A percentile compares a stretch with the other conserved stretches of the same genome.
Evolutionary conservation across 208 protist genomes (phyloP).

Genomic region (Wallacemonas sp.): DNA sequence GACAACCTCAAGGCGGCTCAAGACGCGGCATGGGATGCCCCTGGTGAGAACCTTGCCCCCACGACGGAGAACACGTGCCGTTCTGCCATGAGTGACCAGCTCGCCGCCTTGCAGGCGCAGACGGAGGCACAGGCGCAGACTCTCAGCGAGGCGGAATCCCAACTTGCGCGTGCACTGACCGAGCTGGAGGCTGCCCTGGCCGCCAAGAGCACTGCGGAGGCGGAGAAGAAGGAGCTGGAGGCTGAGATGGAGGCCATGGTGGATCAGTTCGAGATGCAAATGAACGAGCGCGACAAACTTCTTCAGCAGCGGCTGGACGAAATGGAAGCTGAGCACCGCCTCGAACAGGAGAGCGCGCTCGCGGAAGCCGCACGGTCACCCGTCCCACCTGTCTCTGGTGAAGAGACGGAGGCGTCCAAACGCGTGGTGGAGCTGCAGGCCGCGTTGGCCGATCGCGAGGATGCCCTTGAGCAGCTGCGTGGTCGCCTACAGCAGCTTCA

Average conservation of each 20-base stretch:
- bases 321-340: not conserved
- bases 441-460: constrained; percentile 6
- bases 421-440: constrained; percentile 8
- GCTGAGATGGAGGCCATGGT: constrained; percentile 15
- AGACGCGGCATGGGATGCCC: not conserved
- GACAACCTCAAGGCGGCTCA: constrained; percentile 2
- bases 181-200: constrained; percentile 1
- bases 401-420: not conserved
- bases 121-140: no score
- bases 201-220: not conserved
- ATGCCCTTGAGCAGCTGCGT: constrained; percentile 29
- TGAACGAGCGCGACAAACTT: constrained; percentile 13
- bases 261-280: constrained; percentile 10
- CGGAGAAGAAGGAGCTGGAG: constrained; percentile 14
- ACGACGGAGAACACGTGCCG: not conserved
- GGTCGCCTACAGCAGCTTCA: constrained; percentile 49
- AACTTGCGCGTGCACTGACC: no score
- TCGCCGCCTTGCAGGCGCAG: not conserved
- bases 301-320: constrained; percentile 10
- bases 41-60: no score
- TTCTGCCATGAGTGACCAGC: not conserved
- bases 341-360: no score
- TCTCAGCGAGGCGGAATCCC: no score
- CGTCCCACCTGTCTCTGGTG: not conserved
- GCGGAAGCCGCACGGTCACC: not conserved